Evolutionary conservation across 129 eudicot genomes (phyloP).

Genomic region (Tagetes patula): DNA sequence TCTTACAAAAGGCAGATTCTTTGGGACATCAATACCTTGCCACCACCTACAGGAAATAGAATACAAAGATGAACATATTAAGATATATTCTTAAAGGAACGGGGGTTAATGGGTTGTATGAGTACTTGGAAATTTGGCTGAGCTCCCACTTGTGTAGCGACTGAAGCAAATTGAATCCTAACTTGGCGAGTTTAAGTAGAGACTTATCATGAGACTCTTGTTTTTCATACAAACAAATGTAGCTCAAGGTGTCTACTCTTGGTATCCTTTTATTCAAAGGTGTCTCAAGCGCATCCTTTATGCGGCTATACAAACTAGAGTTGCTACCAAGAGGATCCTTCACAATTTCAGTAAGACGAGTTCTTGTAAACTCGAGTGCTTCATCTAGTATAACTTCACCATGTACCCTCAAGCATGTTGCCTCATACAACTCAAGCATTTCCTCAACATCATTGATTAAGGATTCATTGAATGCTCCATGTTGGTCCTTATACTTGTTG

Average conservation of each 20-base stretch:
- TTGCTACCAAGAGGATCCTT: too few relatives aligned
- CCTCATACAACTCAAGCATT: too few relatives aligned
- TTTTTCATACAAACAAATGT: neutral
- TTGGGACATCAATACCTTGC: constrained; percentile 18
- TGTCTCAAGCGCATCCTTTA: neutral
- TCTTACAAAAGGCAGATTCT: neutral
- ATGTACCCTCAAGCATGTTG: too few relatives aligned
- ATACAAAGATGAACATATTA: neutral
- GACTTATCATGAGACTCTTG: neutral
- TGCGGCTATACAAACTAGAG: neutral
- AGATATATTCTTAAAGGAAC: too few relatives aligned
- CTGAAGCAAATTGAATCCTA: neutral
- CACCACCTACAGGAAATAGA: constrained; percentile 15
- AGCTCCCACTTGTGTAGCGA: neutral
- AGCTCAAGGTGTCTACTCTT: neutral
- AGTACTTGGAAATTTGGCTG: neutral
- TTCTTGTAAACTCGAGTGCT: too few relatives aligned
- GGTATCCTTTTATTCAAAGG: neutral
- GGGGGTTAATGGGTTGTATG: neutral
- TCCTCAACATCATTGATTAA: too few relatives aligned
- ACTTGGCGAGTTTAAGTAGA: neutral
- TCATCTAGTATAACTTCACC: too few relatives aligned
- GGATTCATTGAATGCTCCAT: too few relatives aligned
- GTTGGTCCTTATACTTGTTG: too few relatives aligned
- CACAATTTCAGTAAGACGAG: too few relatives aligned